Evolutionary conservation across 1,284 basidiomycete genomes (phyloP), one percentile per base, ranked within the genome.

Genomic region (Vanrija sp.): DNA sequence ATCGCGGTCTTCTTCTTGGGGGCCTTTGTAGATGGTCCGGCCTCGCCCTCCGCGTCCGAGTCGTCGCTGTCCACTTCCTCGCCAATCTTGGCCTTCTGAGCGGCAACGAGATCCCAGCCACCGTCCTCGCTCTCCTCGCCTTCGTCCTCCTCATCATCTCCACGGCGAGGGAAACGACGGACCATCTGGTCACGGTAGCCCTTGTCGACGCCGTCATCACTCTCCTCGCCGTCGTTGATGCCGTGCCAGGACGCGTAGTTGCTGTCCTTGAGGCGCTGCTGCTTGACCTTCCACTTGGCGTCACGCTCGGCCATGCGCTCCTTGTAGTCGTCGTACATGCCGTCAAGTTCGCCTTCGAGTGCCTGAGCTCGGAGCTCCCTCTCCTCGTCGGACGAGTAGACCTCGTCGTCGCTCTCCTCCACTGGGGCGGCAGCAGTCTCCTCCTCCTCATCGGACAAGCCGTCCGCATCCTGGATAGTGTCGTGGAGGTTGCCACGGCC

Each of bases 311-410:
- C 82, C 78, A 91, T 78, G 57, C 88, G 83, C 52, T 87, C 85
- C 71, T 85, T 87, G 77, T 97, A 98, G 39, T 85, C 82, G 64
- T 93, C 86, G 78, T 98, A 98, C 65, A 97, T 77, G 6, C 83
- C 85, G 68, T 98, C 93, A 61, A 98, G 80, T 67, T 92, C 88
- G 29, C 80, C 85, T 74, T 98, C 95, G 23, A 98, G 81, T 23
- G 61, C 81, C n/a, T 67, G 76, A 21, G 85, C 79, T 73, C 82
- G 87, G 69, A 71, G 78, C 64, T 89, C 86, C 23, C 80, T 79
- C 66, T 90, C 88, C 58, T 90, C 86, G 38, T 87, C 89, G 12
- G 81, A 82, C 64, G 85, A 84, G 28, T 85, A 65, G 2, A 76
- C 73, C 59, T 83, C 83, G 12, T 83, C 82, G 10, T 81, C 80